Evolutionary conservation across 768 basidiomycete species (phyloP).

Genomic region (Hygrocybe punicea): DNA sequence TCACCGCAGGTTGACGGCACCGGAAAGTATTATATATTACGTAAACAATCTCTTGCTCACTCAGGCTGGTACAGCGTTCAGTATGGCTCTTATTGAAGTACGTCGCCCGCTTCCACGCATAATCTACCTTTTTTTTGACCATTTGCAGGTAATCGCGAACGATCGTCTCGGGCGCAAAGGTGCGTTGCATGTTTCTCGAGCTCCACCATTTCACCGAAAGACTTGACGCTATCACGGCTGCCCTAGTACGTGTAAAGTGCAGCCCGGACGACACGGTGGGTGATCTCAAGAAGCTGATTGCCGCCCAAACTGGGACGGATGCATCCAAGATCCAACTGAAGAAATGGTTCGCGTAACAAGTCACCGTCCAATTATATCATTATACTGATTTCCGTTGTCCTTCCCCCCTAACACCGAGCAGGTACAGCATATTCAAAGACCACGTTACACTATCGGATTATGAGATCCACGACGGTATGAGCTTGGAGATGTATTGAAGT

Average conservation of each 20-base stretch:
- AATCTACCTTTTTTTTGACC: too few relatives aligned
- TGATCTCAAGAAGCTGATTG: conserved; percentile 95
- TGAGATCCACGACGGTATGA: conserved; percentile 92
- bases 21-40: too few relatives aligned
- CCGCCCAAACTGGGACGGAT: conserved; percentile 92
- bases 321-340: conserved; percentile 83
- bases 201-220: not conserved
- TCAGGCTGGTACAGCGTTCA: too few relatives aligned
- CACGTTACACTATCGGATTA: conserved; percentile 92
- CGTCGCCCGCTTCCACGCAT: too few relatives aligned
- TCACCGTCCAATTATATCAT: too few relatives aligned
- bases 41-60: too few relatives aligned
- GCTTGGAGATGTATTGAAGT: conserved; percentile 80
- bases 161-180: not conserved
- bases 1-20: too few relatives aligned
- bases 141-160: not conserved
- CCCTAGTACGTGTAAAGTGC: not conserved
- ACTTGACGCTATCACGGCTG: too few relatives aligned
- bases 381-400: not conserved
- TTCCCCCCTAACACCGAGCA: conserved; percentile 32
- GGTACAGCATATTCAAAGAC: conserved; percentile 96
- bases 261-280: conserved; percentile 76
- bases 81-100: too few relatives aligned
- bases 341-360: conserved; percentile 98
- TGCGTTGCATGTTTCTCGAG: not conserved